A percentile compares a stretch with the other conserved stretches of the same genome.
Conservation (phyloP, 768 basidiomycete genomes). For the Lactarius trivialis region DNA sequence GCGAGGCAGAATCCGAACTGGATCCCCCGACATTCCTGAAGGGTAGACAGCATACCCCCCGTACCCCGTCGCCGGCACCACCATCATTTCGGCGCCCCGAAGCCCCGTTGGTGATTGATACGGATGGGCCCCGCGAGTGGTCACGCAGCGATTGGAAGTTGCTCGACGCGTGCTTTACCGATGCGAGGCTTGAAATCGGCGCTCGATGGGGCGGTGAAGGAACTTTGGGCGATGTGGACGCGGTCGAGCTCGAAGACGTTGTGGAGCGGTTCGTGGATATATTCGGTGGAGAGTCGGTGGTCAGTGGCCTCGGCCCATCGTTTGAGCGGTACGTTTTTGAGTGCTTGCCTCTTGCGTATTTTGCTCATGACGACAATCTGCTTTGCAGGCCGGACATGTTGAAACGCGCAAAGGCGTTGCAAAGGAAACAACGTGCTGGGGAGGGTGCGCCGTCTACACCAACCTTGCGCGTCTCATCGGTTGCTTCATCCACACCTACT, state of each 20-base stretch:
- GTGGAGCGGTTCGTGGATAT: constrained; percentile 49
- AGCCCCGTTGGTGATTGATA: constrained; percentile 12
- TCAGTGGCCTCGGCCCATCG: constrained; percentile 38
- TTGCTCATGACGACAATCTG: background rate
- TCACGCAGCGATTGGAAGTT: constrained; percentile 73
- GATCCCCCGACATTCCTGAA: constrained; percentile 3
- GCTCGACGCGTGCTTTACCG: constrained; percentile 73
- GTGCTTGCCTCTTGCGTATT: constrained; percentile 6
- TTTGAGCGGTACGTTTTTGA: constrained; percentile 51
- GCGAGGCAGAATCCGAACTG: constrained; percentile 48
- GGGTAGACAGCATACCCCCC: constrained; percentile 6
- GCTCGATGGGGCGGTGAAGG: constrained; percentile 28
- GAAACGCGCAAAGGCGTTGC: constrained; percentile 47
- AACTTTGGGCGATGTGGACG: constrained; percentile 45
- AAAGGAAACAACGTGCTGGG: constrained; percentile 53
- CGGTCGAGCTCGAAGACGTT: constrained; percentile 50
- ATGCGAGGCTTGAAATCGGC: constrained; percentile 52
- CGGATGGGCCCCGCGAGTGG: constrained; percentile 41
- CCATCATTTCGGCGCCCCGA: background rate
- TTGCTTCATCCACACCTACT: constrained; percentile 30
- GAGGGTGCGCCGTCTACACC: constrained; percentile 52
- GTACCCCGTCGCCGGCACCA: constrained; percentile 18
- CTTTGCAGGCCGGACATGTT: constrained; percentile 43
- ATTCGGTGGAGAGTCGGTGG: constrained; percentile 40
- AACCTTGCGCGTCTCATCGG: constrained; percentile 29